These are phyloP conservation scores for Penicillium coffeae DNA, from an alignment of 495 filamentous ascomycete genomes.

Conservation along the genomic window DNA sequence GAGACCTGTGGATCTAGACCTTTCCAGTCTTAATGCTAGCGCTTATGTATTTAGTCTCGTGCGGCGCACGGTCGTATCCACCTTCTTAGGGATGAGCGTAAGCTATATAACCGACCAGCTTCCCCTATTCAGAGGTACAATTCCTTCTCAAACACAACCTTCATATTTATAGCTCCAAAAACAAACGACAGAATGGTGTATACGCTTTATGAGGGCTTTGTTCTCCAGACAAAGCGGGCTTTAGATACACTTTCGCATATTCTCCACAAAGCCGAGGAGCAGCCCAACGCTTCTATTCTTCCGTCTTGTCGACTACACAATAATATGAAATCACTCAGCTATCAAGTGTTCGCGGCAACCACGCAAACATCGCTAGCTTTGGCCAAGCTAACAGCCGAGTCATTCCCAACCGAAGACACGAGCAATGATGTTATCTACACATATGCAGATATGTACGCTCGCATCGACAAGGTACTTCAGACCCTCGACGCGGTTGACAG, in stretches of 20 bases:
- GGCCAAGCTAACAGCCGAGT: slow-evolving; percentile 2
- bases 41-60: too few relatives aligned
- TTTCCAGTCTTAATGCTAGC: too few relatives aligned
- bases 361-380: slow-evolving; percentile 3
- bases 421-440: slow-evolving; percentile 5
- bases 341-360: slow-evolving; percentile 8
- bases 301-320: slow-evolving; percentile 3
- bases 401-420: slow-evolving; percentile 4
- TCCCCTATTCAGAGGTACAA: too few relatives aligned
- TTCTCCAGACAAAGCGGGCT: slow-evolving; percentile 11
- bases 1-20: too few relatives aligned
- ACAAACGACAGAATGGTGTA: too few relatives aligned
- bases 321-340: slow-evolving; percentile 10
- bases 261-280: slow-evolving; percentile 6
- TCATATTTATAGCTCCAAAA: too few relatives aligned
- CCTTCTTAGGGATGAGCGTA: too few relatives aligned
- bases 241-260: slow-evolving; percentile 5
- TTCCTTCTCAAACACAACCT: too few relatives aligned
- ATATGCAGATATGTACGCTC: slow-evolving; percentile 9
- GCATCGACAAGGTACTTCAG: slow-evolving; percentile 5
- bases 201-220: slow-evolving; percentile 12
- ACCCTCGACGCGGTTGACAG: slow-evolving; percentile 3
- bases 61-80: too few relatives aligned
- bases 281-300: slow-evolving; percentile 5
- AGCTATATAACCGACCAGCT: too few relatives aligned